phyloP scores from a whole-genome alignment of 2,329 filamentous ascomycete genomes.

The Ciborinia camelliae region DNA sequence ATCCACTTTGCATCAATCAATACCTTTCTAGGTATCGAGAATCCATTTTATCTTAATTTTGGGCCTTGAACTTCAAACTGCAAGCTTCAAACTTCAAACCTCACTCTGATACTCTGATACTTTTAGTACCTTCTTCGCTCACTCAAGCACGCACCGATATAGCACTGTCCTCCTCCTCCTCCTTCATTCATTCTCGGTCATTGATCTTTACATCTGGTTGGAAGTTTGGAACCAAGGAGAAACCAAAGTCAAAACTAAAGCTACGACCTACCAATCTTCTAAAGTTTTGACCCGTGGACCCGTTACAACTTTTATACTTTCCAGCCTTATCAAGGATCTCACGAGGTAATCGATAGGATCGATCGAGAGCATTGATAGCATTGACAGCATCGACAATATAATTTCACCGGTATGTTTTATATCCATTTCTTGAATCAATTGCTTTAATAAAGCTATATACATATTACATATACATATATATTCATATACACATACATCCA shows the following conservation, averaged over 20 bases:
- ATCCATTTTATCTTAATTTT: background rate
- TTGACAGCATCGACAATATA: too few species aligned
- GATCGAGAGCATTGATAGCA: background rate
- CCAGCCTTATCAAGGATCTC: conserved; percentile 13
- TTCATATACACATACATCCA: too few species aligned
- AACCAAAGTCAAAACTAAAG: background rate
- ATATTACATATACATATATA: too few species aligned
- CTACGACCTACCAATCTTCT: too few species aligned
- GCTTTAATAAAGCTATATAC: too few species aligned
- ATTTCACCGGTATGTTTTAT: conserved; percentile 1
- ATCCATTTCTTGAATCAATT: background rate
- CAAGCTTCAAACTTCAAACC: too few species aligned
- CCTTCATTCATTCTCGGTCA: conserved; percentile 14
- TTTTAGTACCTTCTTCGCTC: background rate
- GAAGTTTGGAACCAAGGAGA: background rate
- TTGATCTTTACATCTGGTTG: too few species aligned
- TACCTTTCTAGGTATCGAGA: too few species aligned
- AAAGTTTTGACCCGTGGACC: too few species aligned
- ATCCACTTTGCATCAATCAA: background rate
- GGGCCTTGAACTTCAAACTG: too few species aligned
- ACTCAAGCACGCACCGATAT: background rate
- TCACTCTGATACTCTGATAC: background rate
- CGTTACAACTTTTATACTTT: background rate
- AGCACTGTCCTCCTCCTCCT: background rate
- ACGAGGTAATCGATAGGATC: background rate